Evolutionary conservation across 805 yeast species (phyloP), one percentile per base, ranked within the genome.

Genomic region (Kazachstania martiniae): DNA sequence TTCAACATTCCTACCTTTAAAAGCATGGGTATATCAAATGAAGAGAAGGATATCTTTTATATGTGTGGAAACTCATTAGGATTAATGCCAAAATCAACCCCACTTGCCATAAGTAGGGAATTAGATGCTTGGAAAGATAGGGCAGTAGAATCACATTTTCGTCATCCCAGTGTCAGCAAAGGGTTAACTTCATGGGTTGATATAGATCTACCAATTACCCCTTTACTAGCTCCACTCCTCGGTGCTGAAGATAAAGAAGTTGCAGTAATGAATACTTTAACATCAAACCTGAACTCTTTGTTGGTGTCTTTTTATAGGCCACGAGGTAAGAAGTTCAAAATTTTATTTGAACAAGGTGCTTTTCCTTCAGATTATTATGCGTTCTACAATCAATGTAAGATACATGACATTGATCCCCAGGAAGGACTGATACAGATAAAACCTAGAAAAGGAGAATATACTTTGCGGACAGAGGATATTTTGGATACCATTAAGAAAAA

Each of bases 1-100:
- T 83, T 84, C 49, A 64, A 58, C 18, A 57, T 79, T 23, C 95
- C 95, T 6, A 80, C 91, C 0, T 66, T 74, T 40, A 49, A 56
- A 32, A 66, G 84, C 0, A 56, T 82, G 42, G 87, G 81, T 0
- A 50, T 74, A 18, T 37, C 50, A 8, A 45, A 49, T 25, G 34
- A 31, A 18, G 33, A 22, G 18, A 27, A 25, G 27, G 27, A 27
- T 26, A 31, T 16, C 39, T 43, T 7, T 15, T 89, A 87, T 51
- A 62, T 87, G 29, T 85, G 95, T 58, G 97, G 97, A 3, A 89
- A 87, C 61, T 84, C 95, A n/a, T 70, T 87, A 5, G 97, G 97
- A 0, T 59, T 87, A 37, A 81, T 85, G 87, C 96, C 97, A 0
- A 62, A 57, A 31, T 49, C 62, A 6, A 76, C 87, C 0, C 61